These are phyloP conservation scores for Diaporthe eres DNA, from an alignment of 2,329 filamentous ascomycete species.

Conservation along the genomic window DNA sequence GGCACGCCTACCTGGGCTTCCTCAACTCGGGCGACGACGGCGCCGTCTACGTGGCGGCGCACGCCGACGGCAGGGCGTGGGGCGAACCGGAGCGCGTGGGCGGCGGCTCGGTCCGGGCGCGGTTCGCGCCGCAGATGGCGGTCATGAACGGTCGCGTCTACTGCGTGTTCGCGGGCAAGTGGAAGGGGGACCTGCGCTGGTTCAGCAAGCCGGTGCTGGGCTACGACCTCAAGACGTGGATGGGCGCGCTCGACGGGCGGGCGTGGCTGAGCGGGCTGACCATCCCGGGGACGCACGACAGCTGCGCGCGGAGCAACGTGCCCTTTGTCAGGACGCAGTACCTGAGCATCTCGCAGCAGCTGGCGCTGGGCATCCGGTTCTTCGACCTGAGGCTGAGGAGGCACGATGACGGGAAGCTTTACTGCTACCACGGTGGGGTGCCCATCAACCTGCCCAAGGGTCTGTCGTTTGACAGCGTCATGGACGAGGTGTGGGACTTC, in stretches of 20 bases:
- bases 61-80: conserved; percentile 32
- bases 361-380: conserved; percentile 80
- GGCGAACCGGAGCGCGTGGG: conserved; percentile 32
- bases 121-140: conserved; percentile 40
- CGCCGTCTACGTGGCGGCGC: conserved; percentile 37
- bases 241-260: conserved; percentile 70
- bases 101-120: background rate
- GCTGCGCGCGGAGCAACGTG: conserved; percentile 53
- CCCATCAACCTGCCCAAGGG: conserved; percentile 75
- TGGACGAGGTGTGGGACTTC: conserved; percentile 72
- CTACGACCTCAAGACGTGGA: conserved; percentile 69
- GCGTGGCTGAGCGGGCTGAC: conserved; percentile 74
- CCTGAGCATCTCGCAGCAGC: conserved; percentile 72
- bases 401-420: conserved; percentile 61
- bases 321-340: conserved; percentile 82
- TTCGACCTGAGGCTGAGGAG: conserved; percentile 74
- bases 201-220: conserved; percentile 51
- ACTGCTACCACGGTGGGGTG: conserved; percentile 79
- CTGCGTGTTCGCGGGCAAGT: conserved; percentile 43
- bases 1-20: conserved; percentile 38
- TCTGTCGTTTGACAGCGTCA: conserved; percentile 73
- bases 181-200: conserved; percentile 52
- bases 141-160: conserved; percentile 39
- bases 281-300: conserved; percentile 82
- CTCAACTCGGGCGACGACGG: conserved; percentile 28